These are phyloP conservation scores for Euphorbia celastroides DNA, from an alignment of 441 rosid genomes.

Conservation along the genomic window DNA sequence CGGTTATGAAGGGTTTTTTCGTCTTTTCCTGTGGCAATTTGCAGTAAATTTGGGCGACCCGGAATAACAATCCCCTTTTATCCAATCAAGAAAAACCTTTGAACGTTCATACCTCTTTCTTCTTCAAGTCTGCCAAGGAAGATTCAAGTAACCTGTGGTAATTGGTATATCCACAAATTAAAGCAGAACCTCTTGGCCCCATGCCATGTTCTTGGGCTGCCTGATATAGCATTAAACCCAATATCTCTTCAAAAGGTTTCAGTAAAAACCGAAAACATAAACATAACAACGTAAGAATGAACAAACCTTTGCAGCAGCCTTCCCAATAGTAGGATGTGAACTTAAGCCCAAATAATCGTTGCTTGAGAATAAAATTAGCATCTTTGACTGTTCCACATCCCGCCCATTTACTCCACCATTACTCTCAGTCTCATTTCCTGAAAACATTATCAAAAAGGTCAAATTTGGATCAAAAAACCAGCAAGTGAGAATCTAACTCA, in stretches of 20 bases:
- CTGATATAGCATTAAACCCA: conserved; percentile 33
- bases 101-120: conserved; percentile 56
- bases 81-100: neutral
- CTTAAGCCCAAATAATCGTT: conserved; percentile 97
- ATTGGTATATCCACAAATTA: conserved; percentile 87
- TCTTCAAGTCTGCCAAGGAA: conserved; percentile 75
- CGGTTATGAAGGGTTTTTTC: no score
- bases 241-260: neutral
- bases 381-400: conserved; percentile 36
- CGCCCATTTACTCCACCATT: conserved; percentile 26
- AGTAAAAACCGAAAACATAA: neutral
- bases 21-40: no score
- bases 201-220: conserved; percentile 84
- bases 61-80: no score
- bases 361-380: conserved; percentile 76
- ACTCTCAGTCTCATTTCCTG: conserved; percentile 54
- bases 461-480: neutral
- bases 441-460: conserved; percentile 1
- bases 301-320: conserved; percentile 67
- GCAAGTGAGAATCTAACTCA: neutral
- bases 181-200: conserved; percentile 96
- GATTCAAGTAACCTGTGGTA: conserved; percentile 76
- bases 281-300: conserved; percentile 10
- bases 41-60: no score
- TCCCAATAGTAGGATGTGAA: conserved; percentile 73